phyloP scores from a whole-genome alignment of 495 filamentous ascomycete genomes.

The Xylaria telfairii region DNA sequence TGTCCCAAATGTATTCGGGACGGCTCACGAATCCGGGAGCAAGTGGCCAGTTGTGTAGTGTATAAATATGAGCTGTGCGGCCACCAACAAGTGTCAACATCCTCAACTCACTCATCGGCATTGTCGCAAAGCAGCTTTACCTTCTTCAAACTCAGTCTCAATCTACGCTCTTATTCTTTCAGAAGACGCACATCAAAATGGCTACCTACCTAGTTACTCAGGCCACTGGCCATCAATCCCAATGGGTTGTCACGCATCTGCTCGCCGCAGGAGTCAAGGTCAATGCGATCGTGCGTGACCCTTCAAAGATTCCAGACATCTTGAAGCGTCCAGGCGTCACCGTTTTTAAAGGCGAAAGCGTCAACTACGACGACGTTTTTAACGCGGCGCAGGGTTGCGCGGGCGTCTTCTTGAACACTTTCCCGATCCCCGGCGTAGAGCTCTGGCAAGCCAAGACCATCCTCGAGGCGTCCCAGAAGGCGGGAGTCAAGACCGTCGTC shows the following conservation, averaged over 20 bases:
- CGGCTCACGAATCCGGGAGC: not conserved
- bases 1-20: not conserved
- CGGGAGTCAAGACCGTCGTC: slow-evolving; percentile 43
- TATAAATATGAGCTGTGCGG: slow-evolving; percentile 15
- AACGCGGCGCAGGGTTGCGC: slow-evolving; percentile 45
- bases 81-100: not conserved
- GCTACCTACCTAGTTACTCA: slow-evolving; percentile 49
- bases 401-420: slow-evolving; percentile 49
- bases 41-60: not conserved
- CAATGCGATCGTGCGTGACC: slow-evolving; percentile 49
- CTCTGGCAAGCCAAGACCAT: slow-evolving; percentile 43
- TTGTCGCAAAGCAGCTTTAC: not conserved
- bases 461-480: slow-evolving; percentile 44
- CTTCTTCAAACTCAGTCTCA: not conserved
- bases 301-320: slow-evolving; percentile 35
- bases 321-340: slow-evolving; percentile 43
- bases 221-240: slow-evolving; percentile 57
- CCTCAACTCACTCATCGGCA: not conserved
- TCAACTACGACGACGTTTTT: slow-evolving; percentile 46
- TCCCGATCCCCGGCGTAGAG: slow-evolving; percentile 32
- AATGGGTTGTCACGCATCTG: slow-evolving; percentile 46
- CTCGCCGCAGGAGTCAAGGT: slow-evolving; percentile 41
- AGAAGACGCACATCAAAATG: slow-evolving; percentile 35
- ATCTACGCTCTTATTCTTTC: not conserved
- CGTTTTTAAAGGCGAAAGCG: slow-evolving; percentile 48